Evolutionary conservation across 805 yeast genomes (phyloP).

Genomic region (Komagataella pastoris): DNA sequence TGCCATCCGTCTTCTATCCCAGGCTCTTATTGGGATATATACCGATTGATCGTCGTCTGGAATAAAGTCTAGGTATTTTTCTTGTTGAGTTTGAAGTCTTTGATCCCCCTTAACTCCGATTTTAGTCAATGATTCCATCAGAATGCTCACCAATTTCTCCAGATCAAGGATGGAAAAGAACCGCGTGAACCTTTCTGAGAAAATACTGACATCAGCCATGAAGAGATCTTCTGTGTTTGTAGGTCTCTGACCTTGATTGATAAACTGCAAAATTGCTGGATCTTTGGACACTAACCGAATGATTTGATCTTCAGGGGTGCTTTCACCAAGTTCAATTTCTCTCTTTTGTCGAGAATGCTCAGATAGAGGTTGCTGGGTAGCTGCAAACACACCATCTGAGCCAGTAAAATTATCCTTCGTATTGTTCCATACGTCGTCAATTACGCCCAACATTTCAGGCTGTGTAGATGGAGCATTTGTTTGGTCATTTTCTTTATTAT

Average conservation of each 20-base stretch:
- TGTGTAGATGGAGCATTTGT: slow-evolving; percentile 18
- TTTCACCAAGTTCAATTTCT: slow-evolving; percentile 10
- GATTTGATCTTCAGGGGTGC: slow-evolving; percentile 17
- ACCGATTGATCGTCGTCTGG: not conserved
- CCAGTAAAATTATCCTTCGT: slow-evolving; percentile 2
- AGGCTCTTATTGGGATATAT: slow-evolving; percentile 20
- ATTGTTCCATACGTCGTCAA: slow-evolving; percentile 20
- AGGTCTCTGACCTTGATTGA: slow-evolving; percentile 9
- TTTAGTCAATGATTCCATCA: slow-evolving; percentile 27
- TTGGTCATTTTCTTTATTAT: not conserved
- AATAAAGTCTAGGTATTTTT: slow-evolving; percentile 1
- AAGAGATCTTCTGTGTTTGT: slow-evolving; percentile 7
- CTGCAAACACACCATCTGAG: slow-evolving; percentile 11
- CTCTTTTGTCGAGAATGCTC: slow-evolving; percentile 20
- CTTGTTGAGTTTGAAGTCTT: not conserved
- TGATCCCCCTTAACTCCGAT: slow-evolving; percentile 20
- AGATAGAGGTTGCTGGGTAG: slow-evolving; percentile 28
- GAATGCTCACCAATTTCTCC: slow-evolving; percentile 25
- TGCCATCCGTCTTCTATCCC: slow-evolving; percentile 30
- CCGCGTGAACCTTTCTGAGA: slow-evolving; percentile 33
- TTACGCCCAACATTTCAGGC: slow-evolving; percentile 31
- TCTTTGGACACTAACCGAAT: slow-evolving; percentile 29
- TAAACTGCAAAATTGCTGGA: slow-evolving; percentile 37
- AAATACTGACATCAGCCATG: slow-evolving; percentile 12
- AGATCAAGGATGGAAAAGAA: slow-evolving; percentile 33